Base-by-base conservation (phyloP, 2,329 filamentous ascomycete species). In the Chrysoporthe puriensis region DNA sequence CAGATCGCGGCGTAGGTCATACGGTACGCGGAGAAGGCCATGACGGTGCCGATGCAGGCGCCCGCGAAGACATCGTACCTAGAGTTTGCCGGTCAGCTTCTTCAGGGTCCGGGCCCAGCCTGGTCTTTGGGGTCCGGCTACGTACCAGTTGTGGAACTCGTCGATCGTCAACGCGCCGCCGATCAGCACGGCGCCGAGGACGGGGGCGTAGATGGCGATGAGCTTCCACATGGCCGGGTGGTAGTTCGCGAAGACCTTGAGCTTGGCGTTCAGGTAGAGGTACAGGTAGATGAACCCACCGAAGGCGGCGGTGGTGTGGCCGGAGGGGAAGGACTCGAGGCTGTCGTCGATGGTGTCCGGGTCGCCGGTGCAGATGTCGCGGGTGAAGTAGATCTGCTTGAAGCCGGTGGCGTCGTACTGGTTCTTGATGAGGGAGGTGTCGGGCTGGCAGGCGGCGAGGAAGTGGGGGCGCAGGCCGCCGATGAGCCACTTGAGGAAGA, bases 141-240 rank as follows among this genome's bases (percentile, higher is more conserved):
- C 36, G 36, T 92, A 92, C 88, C 89, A 91, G 78, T 93, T 89
- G 78, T 94, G 91, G 75, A 84, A 91, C 75, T 91, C 87, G 71
- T 93, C 88, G 66, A 93, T 91, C 0, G 89, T 91, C 11, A 93
- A 79, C 0, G 89, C 86, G 6, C 90, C 90, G 1, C 85, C 90
- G 56, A 93, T 91, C 2, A 93, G 80, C 2, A 82, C 83, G 0
- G 90, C 90, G 2, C 87, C 89, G 0, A 93, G 85, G 2, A 93
- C 78, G 0, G 91, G 91, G 0, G 86, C 83, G 73, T 90, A 91
- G 34, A 88, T 80, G 18, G 82, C 84, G 43, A 90, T 81, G 14
- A 92, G 78, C 79, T 93, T 93, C 91, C 90, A 93, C 84, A 92
- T 88, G 14, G 88, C 82, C 0, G 91, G 87, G 74, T 92, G 90